These are phyloP conservation scores for Chaetomium sp. DNA, from an alignment of 2,329 filamentous ascomycete genomes.

Conservation along the genomic window DNA sequence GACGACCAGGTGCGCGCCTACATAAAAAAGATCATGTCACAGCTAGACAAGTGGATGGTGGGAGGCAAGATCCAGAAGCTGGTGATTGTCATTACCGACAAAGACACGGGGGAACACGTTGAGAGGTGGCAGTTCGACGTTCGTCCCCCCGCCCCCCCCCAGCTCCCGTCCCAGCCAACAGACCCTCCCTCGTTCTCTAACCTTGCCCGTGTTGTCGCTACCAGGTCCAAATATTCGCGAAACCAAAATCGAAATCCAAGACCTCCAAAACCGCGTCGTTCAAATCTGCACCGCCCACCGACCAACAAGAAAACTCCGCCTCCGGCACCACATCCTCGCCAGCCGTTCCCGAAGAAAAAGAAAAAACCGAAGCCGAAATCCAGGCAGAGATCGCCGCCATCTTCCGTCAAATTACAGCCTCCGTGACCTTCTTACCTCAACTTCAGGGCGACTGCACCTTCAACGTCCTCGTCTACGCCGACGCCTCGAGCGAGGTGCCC, in stretches of 20 bases:
- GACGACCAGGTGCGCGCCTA: slow-evolving; percentile 99
- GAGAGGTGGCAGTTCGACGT: slow-evolving; percentile 99
- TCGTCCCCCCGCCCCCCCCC: slow-evolving; percentile 20
- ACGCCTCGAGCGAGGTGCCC: slow-evolving; percentile 92
- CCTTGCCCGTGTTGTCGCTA: background rate
- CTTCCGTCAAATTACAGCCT: slow-evolving; percentile 96
- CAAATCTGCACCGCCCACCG: slow-evolving; percentile 24
- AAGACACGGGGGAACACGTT: slow-evolving; percentile 92
- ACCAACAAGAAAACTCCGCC: slow-evolving; percentile 61
- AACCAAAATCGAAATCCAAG: slow-evolving; percentile 41
- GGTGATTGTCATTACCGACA: slow-evolving; percentile 92
- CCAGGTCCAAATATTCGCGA: slow-evolving; percentile 36
- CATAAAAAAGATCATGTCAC: slow-evolving; percentile 98
- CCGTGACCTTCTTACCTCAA: slow-evolving; percentile 92
- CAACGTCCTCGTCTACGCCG: slow-evolving; percentile 96
- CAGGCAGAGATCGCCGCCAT: slow-evolving; percentile 94
- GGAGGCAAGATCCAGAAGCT: slow-evolving; percentile 95
- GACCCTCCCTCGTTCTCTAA: background rate
- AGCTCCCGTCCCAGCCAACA: too few relatives aligned
- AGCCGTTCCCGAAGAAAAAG: slow-evolving; percentile 27
- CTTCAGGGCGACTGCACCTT: slow-evolving; percentile 89
- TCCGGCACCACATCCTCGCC: slow-evolving; percentile 53
- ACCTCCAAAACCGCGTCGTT: slow-evolving; percentile 32
- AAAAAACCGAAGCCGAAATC: slow-evolving; percentile 91
- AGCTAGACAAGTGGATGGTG: slow-evolving; percentile 96